Base-by-base conservation (phyloP, 257 asterid species). In the Knoxia roxburghii region DNA sequence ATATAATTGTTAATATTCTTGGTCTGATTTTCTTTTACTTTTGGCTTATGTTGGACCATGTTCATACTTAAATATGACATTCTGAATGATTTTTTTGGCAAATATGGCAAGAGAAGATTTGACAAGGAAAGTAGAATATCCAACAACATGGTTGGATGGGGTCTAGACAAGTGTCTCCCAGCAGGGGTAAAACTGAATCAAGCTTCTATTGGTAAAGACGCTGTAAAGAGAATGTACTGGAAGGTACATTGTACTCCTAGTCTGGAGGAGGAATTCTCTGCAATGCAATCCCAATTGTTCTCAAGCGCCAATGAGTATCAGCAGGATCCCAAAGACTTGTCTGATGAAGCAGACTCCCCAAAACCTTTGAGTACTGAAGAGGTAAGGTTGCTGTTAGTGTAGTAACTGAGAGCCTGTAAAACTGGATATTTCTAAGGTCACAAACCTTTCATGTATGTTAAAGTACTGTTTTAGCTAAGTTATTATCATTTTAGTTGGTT, bases 211-310 rank as follows among this genome's bases (percentile, higher is more conserved):
- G 57, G 78, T 71, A 72, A 67, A 72, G 70, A 43, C 57, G 58
- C 68, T 50, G 39, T 27, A 53, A 67, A 43, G 49, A 57, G 12
- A 40, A 59, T 62, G 17, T 68, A 65, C 53, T 73, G 82, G 86
- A 79, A 73, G 73, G 65, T 80, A 60, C 77, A 59, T 46, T 81
- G 92, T 64, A 54, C 49, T 48, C 67, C 81, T 72, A 81, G 83
- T 73, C 73, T 83, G 82, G 85, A 78, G 81, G 79, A 78, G 76
- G 83, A 85, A 56, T 75, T 77, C 69, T 73, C 87, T n/a, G 78
- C 81, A 6, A 3, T 75, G 55, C 76, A 77, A 51, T 76, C 95
- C 0, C 72, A 70, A 49, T 68, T 61, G 53, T 73, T 72, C 37
- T 45, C 84, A 14, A 53, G 48, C 46, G 80, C 24, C 24, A 82